Conservation (phyloP, 257 asterid genomes). For the Solanum corneliomulleri region DNA sequence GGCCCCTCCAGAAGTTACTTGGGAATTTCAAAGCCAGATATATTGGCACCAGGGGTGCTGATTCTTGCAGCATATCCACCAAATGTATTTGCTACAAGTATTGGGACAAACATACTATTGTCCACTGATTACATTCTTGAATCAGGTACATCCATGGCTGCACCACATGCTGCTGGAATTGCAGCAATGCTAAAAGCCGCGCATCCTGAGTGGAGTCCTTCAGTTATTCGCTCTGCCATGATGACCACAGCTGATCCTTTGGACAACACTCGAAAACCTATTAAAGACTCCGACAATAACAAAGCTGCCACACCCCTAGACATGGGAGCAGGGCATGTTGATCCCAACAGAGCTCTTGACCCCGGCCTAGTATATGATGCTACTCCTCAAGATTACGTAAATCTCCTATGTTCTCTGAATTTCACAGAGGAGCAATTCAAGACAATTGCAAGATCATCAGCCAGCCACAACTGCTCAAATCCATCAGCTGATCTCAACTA, state of each 20-base stretch:
- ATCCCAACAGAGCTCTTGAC: conserved; percentile 15
- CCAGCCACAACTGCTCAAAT: conserved; percentile 2
- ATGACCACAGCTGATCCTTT: conserved; percentile 2
- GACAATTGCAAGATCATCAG: conserved; percentile 1
- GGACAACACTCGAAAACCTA: conserved; percentile 4
- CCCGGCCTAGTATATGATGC: conserved; percentile 16
- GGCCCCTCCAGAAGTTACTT: not conserved
- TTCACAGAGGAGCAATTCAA: conserved; percentile 2
- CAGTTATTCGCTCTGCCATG: conserved; percentile 7
- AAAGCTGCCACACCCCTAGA: conserved; percentile 3
- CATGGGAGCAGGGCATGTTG: conserved; percentile 14
- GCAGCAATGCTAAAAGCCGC: conserved; percentile 6
- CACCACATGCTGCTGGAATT: conserved; percentile 1
- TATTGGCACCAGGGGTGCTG: not conserved
- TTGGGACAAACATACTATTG: not conserved
- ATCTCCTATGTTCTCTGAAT: conserved; percentile 17
- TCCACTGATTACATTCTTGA: not conserved
- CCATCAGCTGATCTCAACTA: conserved; percentile 10
- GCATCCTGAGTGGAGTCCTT: conserved; percentile 1
- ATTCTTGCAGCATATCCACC: conserved; percentile 2
- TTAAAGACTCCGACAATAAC: not conserved
- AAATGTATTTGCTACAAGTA: not conserved
- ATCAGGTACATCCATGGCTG: conserved; percentile 2
- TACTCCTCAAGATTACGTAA: conserved; percentile 7
- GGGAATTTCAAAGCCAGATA: not conserved